These are phyloP conservation scores for Citrullus colocynthis DNA, from an alignment of 306 rosid genomes.

Conservation along the genomic window DNA sequence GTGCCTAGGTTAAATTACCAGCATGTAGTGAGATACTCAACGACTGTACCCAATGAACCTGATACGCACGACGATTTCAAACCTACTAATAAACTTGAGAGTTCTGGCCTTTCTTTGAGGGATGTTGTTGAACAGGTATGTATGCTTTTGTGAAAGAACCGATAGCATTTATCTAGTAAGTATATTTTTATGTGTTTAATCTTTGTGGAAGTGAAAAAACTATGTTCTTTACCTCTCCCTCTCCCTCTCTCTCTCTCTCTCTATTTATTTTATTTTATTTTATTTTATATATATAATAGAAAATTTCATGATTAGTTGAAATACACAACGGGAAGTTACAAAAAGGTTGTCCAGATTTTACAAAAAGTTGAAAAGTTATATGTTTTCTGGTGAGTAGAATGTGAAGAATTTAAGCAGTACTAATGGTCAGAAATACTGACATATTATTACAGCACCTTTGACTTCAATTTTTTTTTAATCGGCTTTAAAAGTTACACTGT, in stretches of 20 bases:
- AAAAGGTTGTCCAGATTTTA: not conserved
- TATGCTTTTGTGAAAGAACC: slow-evolving; percentile 5
- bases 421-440: not conserved
- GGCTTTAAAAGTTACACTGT: not conserved
- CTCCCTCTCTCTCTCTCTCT: too few species aligned
- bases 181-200: not conserved
- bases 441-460: not conserved
- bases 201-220: not conserved
- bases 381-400: not conserved
- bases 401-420: not conserved
- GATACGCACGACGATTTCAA: slow-evolving; percentile 88
- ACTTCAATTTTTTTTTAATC: not conserved
- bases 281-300: not conserved
- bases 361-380: not conserved
- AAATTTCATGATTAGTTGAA: not conserved
- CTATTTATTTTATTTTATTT: too few species aligned
- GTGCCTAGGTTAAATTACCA: slow-evolving; percentile 25
- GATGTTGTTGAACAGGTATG: slow-evolving; percentile 72
- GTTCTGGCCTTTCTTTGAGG: slow-evolving; percentile 37
- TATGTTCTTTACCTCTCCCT: not conserved
- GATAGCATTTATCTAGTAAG: not conserved
- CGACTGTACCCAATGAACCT: slow-evolving; percentile 39
- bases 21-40: slow-evolving; percentile 34
- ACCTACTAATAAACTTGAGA: slow-evolving; percentile 50
- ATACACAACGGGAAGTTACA: not conserved